These are phyloP conservation scores for Adansonia rubrostipa DNA, from an alignment of 441 rosid species.

Conservation along the genomic window DNA sequence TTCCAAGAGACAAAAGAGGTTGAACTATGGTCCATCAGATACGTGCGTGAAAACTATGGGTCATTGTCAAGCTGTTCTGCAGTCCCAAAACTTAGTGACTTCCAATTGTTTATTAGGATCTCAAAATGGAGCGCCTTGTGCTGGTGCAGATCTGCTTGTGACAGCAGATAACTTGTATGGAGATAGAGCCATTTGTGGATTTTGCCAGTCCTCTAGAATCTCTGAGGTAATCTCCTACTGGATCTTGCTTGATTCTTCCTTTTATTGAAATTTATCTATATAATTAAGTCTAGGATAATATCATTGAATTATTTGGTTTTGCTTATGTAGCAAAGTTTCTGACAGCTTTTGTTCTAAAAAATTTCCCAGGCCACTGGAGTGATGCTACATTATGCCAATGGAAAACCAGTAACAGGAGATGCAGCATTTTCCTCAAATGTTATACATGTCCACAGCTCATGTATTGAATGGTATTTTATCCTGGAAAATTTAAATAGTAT, in stretches of 20 bases:
- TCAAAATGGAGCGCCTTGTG: conserved; percentile 7
- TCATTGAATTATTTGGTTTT: background rate
- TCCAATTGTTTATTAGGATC: conserved; percentile 28
- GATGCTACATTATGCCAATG: conserved; percentile 68
- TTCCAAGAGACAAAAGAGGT: conserved; percentile 59
- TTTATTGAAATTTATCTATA: background rate
- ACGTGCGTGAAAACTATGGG: conserved; percentile 16
- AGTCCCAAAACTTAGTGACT: conserved; percentile 29
- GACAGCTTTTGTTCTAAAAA: background rate
- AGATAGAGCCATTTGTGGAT: conserved; percentile 54
- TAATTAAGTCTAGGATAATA: background rate
- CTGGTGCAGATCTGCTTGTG: conserved; percentile 31
- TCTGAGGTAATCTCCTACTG: conserved; percentile 53
- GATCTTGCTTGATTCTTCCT: background rate
- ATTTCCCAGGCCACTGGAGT: conserved; percentile 63
- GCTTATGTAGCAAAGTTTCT: background rate
- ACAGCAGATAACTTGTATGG: conserved; percentile 28
- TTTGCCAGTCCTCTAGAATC: conserved; percentile 67
- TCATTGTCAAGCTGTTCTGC: conserved; percentile 26
- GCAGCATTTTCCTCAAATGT: conserved; percentile 48
- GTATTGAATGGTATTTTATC: conserved; percentile 73
- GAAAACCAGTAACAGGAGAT: conserved; percentile 57
- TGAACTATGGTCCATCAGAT: conserved; percentile 37
- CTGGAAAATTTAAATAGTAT: background rate
- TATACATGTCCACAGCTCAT: conserved; percentile 70